Percentiles rank a stretch among this genome's conserved stretches.
These are phyloP conservation scores for Nicotiana benthamiana DNA, from an alignment of 257 asterid genomes.

Conservation along the genomic window DNA sequence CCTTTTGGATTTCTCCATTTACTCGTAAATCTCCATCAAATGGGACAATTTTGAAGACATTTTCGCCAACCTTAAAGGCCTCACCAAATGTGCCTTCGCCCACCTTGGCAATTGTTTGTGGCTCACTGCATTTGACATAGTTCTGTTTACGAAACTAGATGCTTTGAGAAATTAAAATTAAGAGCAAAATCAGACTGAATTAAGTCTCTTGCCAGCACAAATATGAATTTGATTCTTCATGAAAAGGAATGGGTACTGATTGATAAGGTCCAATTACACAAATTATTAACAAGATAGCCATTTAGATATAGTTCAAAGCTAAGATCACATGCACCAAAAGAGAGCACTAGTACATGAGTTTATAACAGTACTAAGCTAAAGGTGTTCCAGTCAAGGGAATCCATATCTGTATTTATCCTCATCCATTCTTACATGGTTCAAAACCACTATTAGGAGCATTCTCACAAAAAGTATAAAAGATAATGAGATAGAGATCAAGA, in stretches of 20 bases:
- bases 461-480: not conserved
- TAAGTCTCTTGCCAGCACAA: not conserved
- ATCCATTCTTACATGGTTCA: not conserved
- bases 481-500: not conserved
- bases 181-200: not conserved
- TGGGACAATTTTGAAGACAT: slow-evolving; percentile 94
- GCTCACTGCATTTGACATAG: slow-evolving; percentile 41
- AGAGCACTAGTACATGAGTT: not conserved
- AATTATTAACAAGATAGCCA: not conserved
- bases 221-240: not conserved
- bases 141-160: slow-evolving; percentile 4
- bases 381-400: not conserved
- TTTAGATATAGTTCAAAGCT: not conserved
- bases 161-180: not conserved
- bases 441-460: not conserved
- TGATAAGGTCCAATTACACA: not conserved
- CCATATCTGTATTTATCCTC: not conserved
- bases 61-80: slow-evolving; percentile 77
- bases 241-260: not conserved
- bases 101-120: slow-evolving; percentile 47
- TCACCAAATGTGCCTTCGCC: slow-evolving; percentile 99
- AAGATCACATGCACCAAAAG: not conserved
- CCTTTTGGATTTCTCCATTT: slow-evolving; percentile 93
- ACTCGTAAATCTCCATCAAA: slow-evolving; percentile 72
- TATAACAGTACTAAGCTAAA: not conserved